Percentiles rank a stretch among this genome's conserved stretches.
Conservation (phyloP, 768 basidiomycete species). For the Mycena polygramma region DNA sequence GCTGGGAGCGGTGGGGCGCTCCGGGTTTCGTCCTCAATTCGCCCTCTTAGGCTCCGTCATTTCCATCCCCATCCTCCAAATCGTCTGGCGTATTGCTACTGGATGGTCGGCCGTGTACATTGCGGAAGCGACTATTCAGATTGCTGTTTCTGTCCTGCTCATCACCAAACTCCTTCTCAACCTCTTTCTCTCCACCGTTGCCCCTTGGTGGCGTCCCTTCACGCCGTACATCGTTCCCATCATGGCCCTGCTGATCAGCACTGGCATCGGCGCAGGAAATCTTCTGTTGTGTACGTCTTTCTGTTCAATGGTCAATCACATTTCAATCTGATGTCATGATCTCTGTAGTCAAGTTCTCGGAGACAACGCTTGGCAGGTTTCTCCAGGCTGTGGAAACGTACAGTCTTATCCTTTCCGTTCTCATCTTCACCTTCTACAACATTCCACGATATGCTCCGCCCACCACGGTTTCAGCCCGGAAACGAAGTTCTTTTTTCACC, state of each 20-base stretch:
- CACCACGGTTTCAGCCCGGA: constrained; percentile 17
- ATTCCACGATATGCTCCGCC: constrained; percentile 27
- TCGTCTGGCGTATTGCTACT: constrained; percentile 69
- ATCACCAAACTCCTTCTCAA: constrained; percentile 75
- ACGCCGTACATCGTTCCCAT: constrained; percentile 64
- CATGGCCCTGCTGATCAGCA: constrained; percentile 63
- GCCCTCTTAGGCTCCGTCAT: constrained; percentile 59
- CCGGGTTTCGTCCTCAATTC: constrained; percentile 65
- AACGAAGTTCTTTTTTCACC: constrained; percentile 37
- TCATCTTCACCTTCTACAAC: constrained; percentile 59
- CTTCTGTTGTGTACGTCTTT: constrained; percentile 70
- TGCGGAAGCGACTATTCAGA: constrained; percentile 68
- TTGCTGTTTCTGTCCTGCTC: constrained; percentile 69
- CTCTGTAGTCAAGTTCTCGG: constrained; percentile 72
- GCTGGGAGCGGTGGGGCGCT: constrained; percentile 76
- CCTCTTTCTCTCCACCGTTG: constrained; percentile 58
- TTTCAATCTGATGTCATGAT: constrained; percentile 21
- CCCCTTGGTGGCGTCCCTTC: constrained; percentile 58
- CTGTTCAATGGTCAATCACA: background rate
- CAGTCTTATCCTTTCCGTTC: constrained; percentile 68
- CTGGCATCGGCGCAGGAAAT: constrained; percentile 68
- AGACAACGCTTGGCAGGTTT: constrained; percentile 77
- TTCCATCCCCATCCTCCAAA: constrained; percentile 68
- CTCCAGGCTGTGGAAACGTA: constrained; percentile 74
- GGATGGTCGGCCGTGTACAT: constrained; percentile 65